These are phyloP conservation scores for Talaromyces albobiverticillius DNA, from an alignment of 2,329 filamentous ascomycete genomes.

Conservation along the genomic window DNA sequence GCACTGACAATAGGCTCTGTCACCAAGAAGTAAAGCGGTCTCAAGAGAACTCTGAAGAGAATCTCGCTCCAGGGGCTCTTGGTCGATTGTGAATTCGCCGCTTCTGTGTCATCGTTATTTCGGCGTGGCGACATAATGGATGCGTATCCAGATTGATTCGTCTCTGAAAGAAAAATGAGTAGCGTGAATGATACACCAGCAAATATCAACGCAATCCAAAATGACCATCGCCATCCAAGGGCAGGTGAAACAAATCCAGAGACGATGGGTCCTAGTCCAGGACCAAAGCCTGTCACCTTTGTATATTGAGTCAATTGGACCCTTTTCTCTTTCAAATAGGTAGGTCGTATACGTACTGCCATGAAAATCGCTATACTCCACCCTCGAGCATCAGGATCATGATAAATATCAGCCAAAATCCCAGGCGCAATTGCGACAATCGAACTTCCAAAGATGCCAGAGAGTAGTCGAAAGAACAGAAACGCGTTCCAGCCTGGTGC, in stretches of 20 bases:
- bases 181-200: constrained; percentile 59
- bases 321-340: neutral
- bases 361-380: constrained; percentile 27
- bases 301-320: neutral
- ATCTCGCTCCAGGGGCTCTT: neutral
- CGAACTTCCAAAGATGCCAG: constrained; percentile 30
- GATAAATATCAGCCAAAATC: constrained; percentile 39
- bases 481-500: constrained; percentile 33
- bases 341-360: constrained; percentile 16
- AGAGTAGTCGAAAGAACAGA: constrained; percentile 36
- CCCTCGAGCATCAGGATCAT: constrained; percentile 20
- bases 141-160: neutral
- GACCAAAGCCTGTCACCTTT: constrained; percentile 22
- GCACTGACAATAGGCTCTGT: neutral
- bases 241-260: constrained; percentile 31
- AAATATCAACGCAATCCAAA: constrained; percentile 63
- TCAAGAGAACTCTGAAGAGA: neutral
- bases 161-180: neutral
- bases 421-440: constrained; percentile 36
- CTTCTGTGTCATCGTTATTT: neutral
- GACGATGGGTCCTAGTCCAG: constrained; percentile 33
- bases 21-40: neutral
- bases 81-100: neutral
- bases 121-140: neutral
- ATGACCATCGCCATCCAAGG: constrained; percentile 38